Conservation (phyloP, 2,329 filamentous ascomycete species). For the Verticillium nonalfalfae region DNA sequence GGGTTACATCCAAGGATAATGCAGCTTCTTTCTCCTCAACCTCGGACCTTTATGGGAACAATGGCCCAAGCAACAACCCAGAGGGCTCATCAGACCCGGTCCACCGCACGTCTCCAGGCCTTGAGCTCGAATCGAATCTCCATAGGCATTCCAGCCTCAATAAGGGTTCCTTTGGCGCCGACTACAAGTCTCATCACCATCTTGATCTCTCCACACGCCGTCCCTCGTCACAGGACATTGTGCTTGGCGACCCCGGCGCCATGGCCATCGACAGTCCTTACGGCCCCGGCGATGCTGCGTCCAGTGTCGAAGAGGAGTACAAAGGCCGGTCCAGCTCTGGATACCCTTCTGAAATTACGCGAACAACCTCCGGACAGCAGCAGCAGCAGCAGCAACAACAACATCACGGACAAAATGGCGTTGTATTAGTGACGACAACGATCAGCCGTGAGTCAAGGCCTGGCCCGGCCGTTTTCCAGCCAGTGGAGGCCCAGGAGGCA, state of each 20-base stretch:
- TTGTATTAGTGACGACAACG: constrained; percentile 27
- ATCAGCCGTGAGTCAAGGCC: constrained; percentile 26
- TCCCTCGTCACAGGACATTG: constrained; percentile 15
- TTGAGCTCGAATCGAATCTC: not conserved
- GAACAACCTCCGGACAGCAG: not conserved
- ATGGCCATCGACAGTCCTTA: constrained; percentile 11
- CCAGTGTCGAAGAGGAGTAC: not conserved
- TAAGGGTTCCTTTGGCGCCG: not conserved
- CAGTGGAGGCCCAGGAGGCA: constrained; percentile 4
- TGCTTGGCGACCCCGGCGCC: constrained; percentile 15
- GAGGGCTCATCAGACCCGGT: not conserved
- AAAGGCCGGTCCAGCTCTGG: not conserved
- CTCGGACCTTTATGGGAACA: not conserved
- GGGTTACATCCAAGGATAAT: constrained; percentile 45
- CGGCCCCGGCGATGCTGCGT: not conserved
- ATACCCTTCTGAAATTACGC: not conserved
- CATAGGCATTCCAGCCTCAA: not conserved
- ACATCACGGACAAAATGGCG: constrained; percentile 9
- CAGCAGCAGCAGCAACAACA: not conserved
- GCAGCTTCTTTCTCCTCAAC: constrained; percentile 19
- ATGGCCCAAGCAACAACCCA: constrained; percentile 9
- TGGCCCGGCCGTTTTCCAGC: not conserved
- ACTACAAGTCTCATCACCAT: constrained; percentile 1
- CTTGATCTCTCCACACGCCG: constrained; percentile 6
- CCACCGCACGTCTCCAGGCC: constrained; percentile 3